phyloP scores from a whole-genome alignment of 164 flowering plant species.

The Aristolochia californica region DNA sequence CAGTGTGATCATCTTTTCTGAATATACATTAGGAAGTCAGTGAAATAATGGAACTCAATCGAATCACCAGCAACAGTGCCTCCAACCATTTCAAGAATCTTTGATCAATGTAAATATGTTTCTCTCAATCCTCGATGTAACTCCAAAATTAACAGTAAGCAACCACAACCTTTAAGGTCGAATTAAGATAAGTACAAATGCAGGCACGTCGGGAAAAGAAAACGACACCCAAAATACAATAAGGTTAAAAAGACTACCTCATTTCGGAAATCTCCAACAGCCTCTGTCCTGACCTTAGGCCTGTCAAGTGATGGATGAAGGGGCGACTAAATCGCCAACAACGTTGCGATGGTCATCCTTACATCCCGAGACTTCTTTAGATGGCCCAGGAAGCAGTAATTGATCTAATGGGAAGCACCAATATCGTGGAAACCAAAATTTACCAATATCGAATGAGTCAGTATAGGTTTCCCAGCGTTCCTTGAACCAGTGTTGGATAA shows the following conservation, averaged over 20 bases:
- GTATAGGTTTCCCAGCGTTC: too few species aligned
- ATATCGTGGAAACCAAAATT: too few species aligned
- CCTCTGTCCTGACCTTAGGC: constrained; percentile 58
- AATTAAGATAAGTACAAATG: background rate
- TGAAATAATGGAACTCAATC: background rate
- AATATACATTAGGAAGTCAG: too few species aligned
- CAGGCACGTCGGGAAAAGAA: background rate
- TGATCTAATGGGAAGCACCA: background rate
- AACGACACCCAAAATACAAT: background rate
- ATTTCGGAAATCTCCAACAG: constrained; percentile 60
- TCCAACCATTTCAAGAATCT: too few species aligned
- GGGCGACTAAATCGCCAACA: constrained; percentile 21
- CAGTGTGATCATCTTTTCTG: too few species aligned
- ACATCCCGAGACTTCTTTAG: constrained; percentile 49
- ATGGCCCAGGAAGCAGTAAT: constrained; percentile 49
- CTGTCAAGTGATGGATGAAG: constrained; percentile 35
- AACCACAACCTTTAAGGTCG: too few species aligned
- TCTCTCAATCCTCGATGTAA: too few species aligned
- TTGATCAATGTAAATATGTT: too few species aligned
- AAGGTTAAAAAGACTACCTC: constrained; percentile 45
- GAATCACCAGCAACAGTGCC: too few species aligned
- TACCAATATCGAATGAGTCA: too few species aligned
- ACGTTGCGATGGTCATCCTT: constrained; percentile 13
- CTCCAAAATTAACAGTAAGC: too few species aligned
- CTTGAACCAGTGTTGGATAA: too few species aligned